Evolutionary conservation across 2,329 filamentous ascomycete species (phyloP), one percentile per base, ranked within the genome.

Genomic region (Xylariaceae sp.): DNA sequence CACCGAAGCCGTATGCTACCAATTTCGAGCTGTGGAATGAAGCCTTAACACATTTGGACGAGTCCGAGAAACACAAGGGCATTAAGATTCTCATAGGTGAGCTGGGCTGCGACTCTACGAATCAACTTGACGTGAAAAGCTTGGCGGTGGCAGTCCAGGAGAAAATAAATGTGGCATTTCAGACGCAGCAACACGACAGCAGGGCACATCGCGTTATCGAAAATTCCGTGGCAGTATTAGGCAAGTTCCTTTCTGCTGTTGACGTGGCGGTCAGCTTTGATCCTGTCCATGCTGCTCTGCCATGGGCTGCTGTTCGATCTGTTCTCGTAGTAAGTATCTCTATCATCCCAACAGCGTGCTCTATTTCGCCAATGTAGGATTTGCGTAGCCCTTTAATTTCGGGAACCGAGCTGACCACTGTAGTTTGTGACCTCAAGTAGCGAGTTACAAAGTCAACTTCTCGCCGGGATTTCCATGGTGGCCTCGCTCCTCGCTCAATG

Each of bases 271-370:
- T 56, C 9, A 56, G 47, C 19, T 47, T 39, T 19, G 56, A 60
- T 45, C 52, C 56, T 14, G 23, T 23, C 7, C 56, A 60, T 34
- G 56, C 56, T 39, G 52, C 56, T 26, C 31, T 49, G 7, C 56
- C 56, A 17, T 60, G 56, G 56, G 56, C 56, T 14, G 36, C 9
- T 29, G 56, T 56, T 28, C 51, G 34, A 11, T 41, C 29, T 24
- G 29, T 52, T 16, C 48, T 54, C 16, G 23, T 37, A 14, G 56
- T 55, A 45, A 29, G 44, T 23, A 14, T 28, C 23, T 19, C 23
- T 2, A 31, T 8, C 3, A n/a, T 9, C 6, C 24, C 8, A 2
- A 17, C 19, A 19, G 12, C 21, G 17, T 26, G 7, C n/a, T 9
- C 34, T 21, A 2, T 33, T 23, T 24, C 1, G 12, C 23, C 4